Evolutionary conservation across 2,329 filamentous ascomycete species (phyloP).

Genomic region (Diplodia corticola): DNA sequence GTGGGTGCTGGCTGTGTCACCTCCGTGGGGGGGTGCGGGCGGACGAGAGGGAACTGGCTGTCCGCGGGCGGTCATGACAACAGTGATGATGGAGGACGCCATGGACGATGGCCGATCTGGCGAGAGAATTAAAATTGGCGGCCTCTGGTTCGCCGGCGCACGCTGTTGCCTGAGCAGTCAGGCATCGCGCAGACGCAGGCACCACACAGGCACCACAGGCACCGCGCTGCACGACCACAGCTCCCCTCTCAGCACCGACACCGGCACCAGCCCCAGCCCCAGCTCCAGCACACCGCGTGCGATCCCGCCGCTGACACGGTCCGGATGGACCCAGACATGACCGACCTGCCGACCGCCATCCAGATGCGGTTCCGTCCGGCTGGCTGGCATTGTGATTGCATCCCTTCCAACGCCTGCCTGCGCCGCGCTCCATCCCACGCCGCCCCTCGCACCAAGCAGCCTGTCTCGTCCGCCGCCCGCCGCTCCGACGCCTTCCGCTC

Average conservation of each 20-base stretch:
- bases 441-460: neutral
- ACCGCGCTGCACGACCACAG: neutral
- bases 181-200: neutral
- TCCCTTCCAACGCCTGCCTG: neutral
- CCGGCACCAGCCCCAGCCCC: neutral
- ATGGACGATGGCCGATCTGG: constrained; percentile 1
- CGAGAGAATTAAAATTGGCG: neutral
- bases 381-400: neutral
- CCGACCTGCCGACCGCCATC: constrained; percentile 3
- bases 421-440: neutral
- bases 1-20: constrained; percentile 12
- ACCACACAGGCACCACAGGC: neutral
- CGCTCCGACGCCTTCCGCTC: constrained; percentile 8
- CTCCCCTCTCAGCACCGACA: neutral
- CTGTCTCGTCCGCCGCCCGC: constrained; percentile 5
- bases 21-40: neutral
- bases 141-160: neutral
- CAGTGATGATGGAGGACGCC: neutral
- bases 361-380: neutral
- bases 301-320: neutral
- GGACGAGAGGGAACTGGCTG: neutral
- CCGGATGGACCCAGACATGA: neutral
- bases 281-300: neutral
- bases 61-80: neutral
- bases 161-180: neutral